Evolutionary conservation across 2,329 filamentous ascomycete genomes (phyloP), one percentile per base, ranked within the genome.

Genomic region (Sporothrix brunneoviolacea): DNA sequence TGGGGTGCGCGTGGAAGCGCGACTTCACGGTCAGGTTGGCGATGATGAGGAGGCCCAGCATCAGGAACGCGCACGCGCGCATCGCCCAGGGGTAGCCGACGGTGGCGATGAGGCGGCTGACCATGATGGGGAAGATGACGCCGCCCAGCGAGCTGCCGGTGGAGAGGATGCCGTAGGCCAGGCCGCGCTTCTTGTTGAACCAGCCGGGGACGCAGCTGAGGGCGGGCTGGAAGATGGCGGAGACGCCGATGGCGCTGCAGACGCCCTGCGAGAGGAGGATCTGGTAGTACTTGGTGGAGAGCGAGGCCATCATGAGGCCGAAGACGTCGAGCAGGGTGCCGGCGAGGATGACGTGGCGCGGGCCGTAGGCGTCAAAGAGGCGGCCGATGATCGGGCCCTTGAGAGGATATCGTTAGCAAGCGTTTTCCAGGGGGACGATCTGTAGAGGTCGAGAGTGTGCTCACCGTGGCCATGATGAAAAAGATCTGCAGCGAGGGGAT

Each of bases 281-380:
- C 52, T 65, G 63, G 51, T 63, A 65, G 54, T 65, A 65, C 48
- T 55, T 15, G 24, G 40, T 53, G 7, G 60, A 62, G 35, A 82
- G 61, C 36, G 69, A 73, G 1, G 75, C 70, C 76, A 82, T 79
- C 76, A 83, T 81, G 15, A 81, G 60, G 8, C 75, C 72, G 38
- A 82, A 73, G 19, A 82, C 70, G 56, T 78, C 72, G 53, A 78
- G 60, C 53, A 78, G 64, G 3, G 70, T 71, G 10, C 77, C 77
- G 30, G 64, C 57, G 2, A 75, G 24, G 3, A 80, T 60, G 3
- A 83, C 61, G 35, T 68, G 69, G 30, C 71, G 70, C 1, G 80
- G 77, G 0, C 81, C 74, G 35, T 74, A 71, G 0, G 64, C 64
- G 50, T 85, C 82, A 57, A 76, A 83, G 3, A 82, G 55, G 45